Evolutionary conservation across 2,329 filamentous ascomycete genomes (phyloP).

Genomic region (Westerdykella aurantiaca): DNA sequence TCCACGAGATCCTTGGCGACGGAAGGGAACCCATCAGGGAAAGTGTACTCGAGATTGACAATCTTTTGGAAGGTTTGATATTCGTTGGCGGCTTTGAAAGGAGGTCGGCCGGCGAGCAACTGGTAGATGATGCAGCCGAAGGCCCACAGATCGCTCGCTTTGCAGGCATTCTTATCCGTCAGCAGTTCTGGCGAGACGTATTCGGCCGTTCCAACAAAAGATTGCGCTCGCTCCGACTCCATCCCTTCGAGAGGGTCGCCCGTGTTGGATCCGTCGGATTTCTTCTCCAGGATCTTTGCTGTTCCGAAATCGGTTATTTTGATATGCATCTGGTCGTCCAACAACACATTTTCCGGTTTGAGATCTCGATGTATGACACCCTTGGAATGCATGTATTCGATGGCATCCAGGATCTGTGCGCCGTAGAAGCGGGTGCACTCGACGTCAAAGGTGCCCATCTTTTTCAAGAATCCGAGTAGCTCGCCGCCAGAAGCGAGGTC

Average conservation of each 20-base stretch:
- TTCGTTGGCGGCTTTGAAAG: constrained; percentile 93
- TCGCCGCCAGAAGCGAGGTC: constrained; percentile 91
- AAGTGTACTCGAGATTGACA: constrained; percentile 87
- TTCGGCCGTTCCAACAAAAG: constrained; percentile 95
- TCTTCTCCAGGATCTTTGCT: constrained; percentile 74
- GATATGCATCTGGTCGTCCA: constrained; percentile 94
- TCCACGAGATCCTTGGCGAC: constrained; percentile 86
- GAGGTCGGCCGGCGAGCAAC: constrained; percentile 86
- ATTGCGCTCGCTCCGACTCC: constrained; percentile 73
- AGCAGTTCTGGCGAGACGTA: constrained; percentile 97
- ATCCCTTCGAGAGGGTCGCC: constrained; percentile 49
- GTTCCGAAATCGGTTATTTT: constrained; percentile 99
- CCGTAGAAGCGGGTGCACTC: constrained; percentile 93
- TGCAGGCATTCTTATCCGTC: constrained; percentile 94
- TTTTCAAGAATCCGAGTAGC: constrained; percentile 85
- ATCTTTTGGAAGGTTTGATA: constrained; percentile 99
- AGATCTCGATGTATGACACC: constrained; percentile 95
- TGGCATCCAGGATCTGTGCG: constrained; percentile 90
- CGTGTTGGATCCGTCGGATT: constrained; percentile 39
- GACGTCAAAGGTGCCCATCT: constrained; percentile 87
- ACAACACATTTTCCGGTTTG: constrained; percentile 92
- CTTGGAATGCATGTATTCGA: constrained; percentile 95
- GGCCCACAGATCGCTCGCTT: constrained; percentile 95
- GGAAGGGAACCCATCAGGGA: constrained; percentile 79
- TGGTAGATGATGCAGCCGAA: constrained; percentile 99